Evolutionary conservation across 192 early-diverging fungal species (phyloP), one percentile per base, ranked within the genome.

Genomic region (Coemansia sp.): DNA sequence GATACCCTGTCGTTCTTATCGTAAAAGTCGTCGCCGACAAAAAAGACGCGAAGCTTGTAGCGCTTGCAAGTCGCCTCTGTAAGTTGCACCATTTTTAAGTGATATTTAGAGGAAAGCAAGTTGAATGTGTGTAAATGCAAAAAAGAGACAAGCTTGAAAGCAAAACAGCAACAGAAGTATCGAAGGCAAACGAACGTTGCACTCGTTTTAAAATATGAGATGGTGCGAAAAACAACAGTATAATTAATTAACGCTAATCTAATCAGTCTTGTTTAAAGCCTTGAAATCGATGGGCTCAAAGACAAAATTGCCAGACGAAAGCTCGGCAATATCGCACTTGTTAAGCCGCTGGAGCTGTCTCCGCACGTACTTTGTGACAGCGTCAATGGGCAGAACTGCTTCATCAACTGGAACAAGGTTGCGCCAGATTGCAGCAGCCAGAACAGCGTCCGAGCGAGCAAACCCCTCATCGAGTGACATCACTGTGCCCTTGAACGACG

Each of bases 401-500:
- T 55, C 65, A 23, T 78, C 74, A 5, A 50, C 65, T 0, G 74
- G 74, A 3, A 73, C 55, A 44, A 81, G 15, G 47, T 81, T 81
- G 39, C 80, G 73, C 93, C 93, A 98, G 40, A 98, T 74, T 7
- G 95, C 95, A 23, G 89, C 85, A 9, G 92, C 94, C 58, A 98
- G 78, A 54, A 92, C 84, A 13, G 91, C 88, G 63, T 98, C 93
- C 14, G 89, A 86, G 44, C 84, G 82, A 52, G 86, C 85, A 68
- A 96, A 83, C 7, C 90, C 94, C 67, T 98, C 93, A 64, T 98
- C 95, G 52, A 94, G 90, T 9, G 94, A 91, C 59, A 96, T 81
- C 18, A 90, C 86, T 15, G 89, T 86, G 49, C 95, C 95, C 61
- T 93, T 88, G 67, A 93, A 95, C 55, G 86, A 84, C 10, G 85